Evolutionary conservation across 257 asterid genomes (phyloP).

Genomic region (Verbascum thapsus): DNA sequence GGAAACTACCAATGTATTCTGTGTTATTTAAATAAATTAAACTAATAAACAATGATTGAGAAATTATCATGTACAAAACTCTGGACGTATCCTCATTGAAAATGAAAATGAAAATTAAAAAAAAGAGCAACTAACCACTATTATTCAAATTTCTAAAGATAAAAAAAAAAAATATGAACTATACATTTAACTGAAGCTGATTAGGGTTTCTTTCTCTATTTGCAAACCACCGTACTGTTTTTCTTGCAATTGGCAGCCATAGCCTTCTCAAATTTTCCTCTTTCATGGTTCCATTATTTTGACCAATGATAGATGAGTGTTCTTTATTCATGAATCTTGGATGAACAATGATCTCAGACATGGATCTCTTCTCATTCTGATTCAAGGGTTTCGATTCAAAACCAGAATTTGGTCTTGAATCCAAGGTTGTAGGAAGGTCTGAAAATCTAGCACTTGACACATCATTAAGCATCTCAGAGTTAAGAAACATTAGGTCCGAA

Average conservation of each 20-base stretch:
- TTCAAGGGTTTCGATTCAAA: slow-evolving; percentile 25
- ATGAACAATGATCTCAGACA: slow-evolving; percentile 71
- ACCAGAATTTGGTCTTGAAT: neutral
- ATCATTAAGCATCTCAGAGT: slow-evolving; percentile 51
- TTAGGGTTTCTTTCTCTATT: slow-evolving; percentile 53
- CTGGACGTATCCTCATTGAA: slow-evolving; percentile 11
- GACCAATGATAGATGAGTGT: slow-evolving; percentile 23
- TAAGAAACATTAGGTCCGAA: slow-evolving; percentile 61
- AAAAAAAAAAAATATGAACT: slow-evolving; percentile 2
- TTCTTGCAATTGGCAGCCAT: slow-evolving; percentile 86
- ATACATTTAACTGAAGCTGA: slow-evolving; percentile 25
- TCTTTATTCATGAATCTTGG: slow-evolving; percentile 48
- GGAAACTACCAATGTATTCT: slow-evolving; percentile 1
- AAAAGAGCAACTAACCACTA: neutral
- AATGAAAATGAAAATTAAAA: slow-evolving; percentile 5
- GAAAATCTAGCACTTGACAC: slow-evolving; percentile 42
- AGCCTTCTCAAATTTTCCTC: slow-evolving; percentile 56
- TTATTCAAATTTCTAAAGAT: slow-evolving; percentile 5
- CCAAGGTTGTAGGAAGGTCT: slow-evolving; percentile 3
- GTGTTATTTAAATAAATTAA: too few relatives aligned
- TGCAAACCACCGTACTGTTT: slow-evolving; percentile 80
- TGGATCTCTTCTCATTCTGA: slow-evolving; percentile 49
- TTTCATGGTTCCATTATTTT: slow-evolving; percentile 28
- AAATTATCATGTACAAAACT: slow-evolving; percentile 26
- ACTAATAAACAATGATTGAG: too few relatives aligned